Evolutionary conservation across 2,329 filamentous ascomycete genomes (phyloP).

Genomic region (Ophiocordyceps polyrhachis-furcata): DNA sequence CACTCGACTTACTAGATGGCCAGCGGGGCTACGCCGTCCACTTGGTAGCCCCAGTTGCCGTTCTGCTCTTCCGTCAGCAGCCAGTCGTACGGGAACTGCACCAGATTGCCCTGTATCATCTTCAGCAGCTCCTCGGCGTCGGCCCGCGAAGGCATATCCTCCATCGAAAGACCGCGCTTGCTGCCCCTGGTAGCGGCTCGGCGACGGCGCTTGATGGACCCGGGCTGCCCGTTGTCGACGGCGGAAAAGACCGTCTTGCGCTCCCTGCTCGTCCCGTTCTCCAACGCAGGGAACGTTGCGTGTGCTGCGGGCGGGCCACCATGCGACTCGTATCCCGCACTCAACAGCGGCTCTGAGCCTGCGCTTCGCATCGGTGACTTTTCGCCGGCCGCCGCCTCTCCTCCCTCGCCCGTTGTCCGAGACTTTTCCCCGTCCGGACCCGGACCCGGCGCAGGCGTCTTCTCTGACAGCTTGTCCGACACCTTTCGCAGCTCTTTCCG

Average conservation of each 20-base stretch:
- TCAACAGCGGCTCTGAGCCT: not conserved
- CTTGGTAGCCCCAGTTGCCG: slow-evolving; percentile 91
- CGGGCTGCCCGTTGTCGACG: slow-evolving; percentile 25
- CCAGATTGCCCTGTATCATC: slow-evolving; percentile 71
- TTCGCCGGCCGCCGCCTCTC: slow-evolving; percentile 16
- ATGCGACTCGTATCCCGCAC: not conserved
- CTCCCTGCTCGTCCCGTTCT: slow-evolving; percentile 19
- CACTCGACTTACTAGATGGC: slow-evolving; percentile 71
- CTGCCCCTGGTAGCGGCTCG: slow-evolving; percentile 53
- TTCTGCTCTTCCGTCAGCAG: slow-evolving; percentile 77
- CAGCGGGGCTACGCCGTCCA: slow-evolving; percentile 86
- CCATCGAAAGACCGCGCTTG: slow-evolving; percentile 43
- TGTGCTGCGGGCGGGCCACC: slow-evolving; percentile 1
- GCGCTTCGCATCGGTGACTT: slow-evolving; percentile 1
- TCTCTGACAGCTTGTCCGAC: slow-evolving; percentile 8
- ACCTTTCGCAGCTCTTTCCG: slow-evolving; percentile 16
- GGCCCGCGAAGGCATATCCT: slow-evolving; percentile 56
- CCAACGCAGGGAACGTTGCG: slow-evolving; percentile 22
- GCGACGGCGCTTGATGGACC: slow-evolving; percentile 41
- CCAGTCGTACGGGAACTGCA: slow-evolving; percentile 94
- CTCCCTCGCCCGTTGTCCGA: slow-evolving; percentile 12
- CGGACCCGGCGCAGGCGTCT: slow-evolving; percentile 5
- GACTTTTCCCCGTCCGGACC: slow-evolving; percentile 14
- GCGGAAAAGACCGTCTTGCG: slow-evolving; percentile 39
- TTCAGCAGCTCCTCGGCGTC: slow-evolving; percentile 70